These are phyloP conservation scores for Fusarium sp. DNA, from an alignment of 2,329 filamentous ascomycete species.

Conservation along the genomic window DNA sequence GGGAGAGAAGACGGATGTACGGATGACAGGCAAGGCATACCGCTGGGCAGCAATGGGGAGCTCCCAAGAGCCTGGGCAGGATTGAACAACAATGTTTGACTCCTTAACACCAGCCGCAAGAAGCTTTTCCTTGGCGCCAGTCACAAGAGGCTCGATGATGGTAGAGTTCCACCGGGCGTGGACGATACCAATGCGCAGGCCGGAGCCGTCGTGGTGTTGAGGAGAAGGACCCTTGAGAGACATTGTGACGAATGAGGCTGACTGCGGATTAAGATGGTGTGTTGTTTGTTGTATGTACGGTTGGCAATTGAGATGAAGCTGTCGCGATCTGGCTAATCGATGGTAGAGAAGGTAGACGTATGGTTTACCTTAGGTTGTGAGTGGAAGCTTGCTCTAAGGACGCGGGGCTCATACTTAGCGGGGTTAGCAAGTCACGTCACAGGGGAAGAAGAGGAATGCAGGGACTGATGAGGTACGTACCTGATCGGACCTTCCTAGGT, in stretches of 20 bases:
- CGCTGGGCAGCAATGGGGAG: slow-evolving; percentile 90
- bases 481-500: slow-evolving; percentile 17
- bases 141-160: slow-evolving; percentile 88
- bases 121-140: slow-evolving; percentile 83
- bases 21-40: slow-evolving; percentile 59
- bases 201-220: slow-evolving; percentile 74
- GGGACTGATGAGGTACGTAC: slow-evolving; percentile 42
- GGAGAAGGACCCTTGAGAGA: slow-evolving; percentile 68
- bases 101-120: slow-evolving; percentile 83
- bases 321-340: slow-evolving; percentile 12
- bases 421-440: slow-evolving; percentile 46
- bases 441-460: slow-evolving; percentile 36
- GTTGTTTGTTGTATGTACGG: slow-evolving; percentile 18
- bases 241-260: slow-evolving; percentile 24
- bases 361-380: slow-evolving; percentile 22
- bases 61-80: slow-evolving; percentile 94
- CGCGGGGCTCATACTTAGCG: slow-evolving; percentile 45
- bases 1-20: slow-evolving; percentile 1
- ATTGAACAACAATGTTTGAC: slow-evolving; percentile 89
- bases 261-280: not conserved
- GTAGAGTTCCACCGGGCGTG: slow-evolving; percentile 95
- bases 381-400: slow-evolving; percentile 28
- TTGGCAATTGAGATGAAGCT: slow-evolving; percentile 13
- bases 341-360: slow-evolving; percentile 3
- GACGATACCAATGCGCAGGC: slow-evolving; percentile 91